Base-by-base conservation (phyloP, 2,329 filamentous ascomycete genomes). In the Arthrobotrys musiformis region DNA sequence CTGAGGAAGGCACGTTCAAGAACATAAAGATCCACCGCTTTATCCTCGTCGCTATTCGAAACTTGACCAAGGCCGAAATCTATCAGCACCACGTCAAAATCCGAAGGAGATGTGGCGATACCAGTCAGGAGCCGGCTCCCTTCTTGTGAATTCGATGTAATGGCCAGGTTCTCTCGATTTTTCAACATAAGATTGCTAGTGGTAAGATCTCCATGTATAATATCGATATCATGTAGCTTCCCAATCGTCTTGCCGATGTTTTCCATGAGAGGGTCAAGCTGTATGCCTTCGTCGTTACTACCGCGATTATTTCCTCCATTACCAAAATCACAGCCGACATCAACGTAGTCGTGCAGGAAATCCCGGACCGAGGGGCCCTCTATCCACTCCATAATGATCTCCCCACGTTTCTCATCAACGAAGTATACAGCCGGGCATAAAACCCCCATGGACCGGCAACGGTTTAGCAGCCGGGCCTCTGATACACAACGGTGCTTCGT, bases 11-110 rank as follows among this genome's bases (percentile, higher is more conserved):
- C 95, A 64, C 95, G 87, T 84, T 99, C 95, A 54, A 99, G 86
- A 9, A 99, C 95, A 83, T 99, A 99, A 67, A 99, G 84, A 85
- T 99, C 95, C 42, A 99, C 95, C 0, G 95, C 95, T 68, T 94
- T 89, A 82, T 99, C 95, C 84, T 99, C 95, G 68, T 97, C 94
- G 79, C 92, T 90, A 17, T 89, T 85, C 78, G 90, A 92, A 84
- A 94, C 91, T 80, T 89, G 91, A 13, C 94, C 93, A 19, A 99
- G 88, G 0, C 95, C 95, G 82, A 99, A 96, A 85, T 99, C 95
- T 82, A 98, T 98, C 40, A 98, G 86, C 22, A 97, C 90, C 72
- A 99, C 88, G 64, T 96, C 91, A 1, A 93, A 94, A 0, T 70
- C 56, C 67, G 9, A 28, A 46, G 33, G 88, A 82, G 8, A 60